Percentiles rank a stretch among this genome's conserved stretches.
These are phyloP conservation scores for Apiotrichum laibachii DNA, from an alignment of 1,284 basidiomycete genomes.

Conservation along the genomic window DNA sequence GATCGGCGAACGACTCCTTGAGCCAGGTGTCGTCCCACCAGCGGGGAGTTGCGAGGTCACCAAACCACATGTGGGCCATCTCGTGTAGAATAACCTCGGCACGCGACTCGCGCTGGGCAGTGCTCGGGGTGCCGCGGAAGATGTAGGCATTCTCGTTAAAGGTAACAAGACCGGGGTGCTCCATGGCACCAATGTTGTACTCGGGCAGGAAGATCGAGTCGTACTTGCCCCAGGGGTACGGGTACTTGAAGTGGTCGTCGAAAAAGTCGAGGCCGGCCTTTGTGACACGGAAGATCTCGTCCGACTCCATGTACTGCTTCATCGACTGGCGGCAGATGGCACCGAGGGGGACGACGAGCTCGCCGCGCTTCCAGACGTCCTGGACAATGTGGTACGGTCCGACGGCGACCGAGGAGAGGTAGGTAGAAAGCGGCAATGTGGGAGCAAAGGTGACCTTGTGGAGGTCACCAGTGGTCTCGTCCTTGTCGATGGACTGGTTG, in stretches of 20 bases:
- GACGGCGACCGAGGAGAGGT: slow-evolving; percentile 12
- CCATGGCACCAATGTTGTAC: slow-evolving; percentile 19
- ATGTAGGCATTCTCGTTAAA: slow-evolving; percentile 12
- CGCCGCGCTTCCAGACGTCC: slow-evolving; percentile 1
- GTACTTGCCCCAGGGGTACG: slow-evolving; percentile 18
- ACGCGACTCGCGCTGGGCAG: slow-evolving; percentile 6
- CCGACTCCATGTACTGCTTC: slow-evolving; percentile 11
- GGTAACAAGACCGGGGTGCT: slow-evolving; percentile 14
- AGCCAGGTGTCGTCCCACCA: slow-evolving; percentile 19
- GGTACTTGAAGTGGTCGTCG: slow-evolving; percentile 9
- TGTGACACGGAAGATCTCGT: slow-evolving; percentile 13
- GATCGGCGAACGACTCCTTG: slow-evolving; percentile 17
- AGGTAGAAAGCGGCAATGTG: slow-evolving; percentile 11
- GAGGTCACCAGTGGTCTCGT: background rate
- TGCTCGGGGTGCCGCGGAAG: slow-evolving; percentile 12
- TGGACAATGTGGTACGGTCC: slow-evolving; percentile 9
- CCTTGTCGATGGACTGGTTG: slow-evolving; percentile 13
- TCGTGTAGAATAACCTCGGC: slow-evolving; percentile 13
- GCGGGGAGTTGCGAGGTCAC: slow-evolving; percentile 7
- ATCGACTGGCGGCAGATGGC: slow-evolving; percentile 14
- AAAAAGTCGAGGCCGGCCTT: slow-evolving; percentile 12
- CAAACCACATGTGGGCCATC: slow-evolving; percentile 17
- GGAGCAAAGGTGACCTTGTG: slow-evolving; percentile 9
- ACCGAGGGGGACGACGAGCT: background rate
- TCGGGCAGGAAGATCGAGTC: slow-evolving; percentile 17